Percentiles rank a stretch among this genome's conserved stretches.
Conservation (phyloP, 179 eudicot species). For the Monotropa hypopitys region DNA sequence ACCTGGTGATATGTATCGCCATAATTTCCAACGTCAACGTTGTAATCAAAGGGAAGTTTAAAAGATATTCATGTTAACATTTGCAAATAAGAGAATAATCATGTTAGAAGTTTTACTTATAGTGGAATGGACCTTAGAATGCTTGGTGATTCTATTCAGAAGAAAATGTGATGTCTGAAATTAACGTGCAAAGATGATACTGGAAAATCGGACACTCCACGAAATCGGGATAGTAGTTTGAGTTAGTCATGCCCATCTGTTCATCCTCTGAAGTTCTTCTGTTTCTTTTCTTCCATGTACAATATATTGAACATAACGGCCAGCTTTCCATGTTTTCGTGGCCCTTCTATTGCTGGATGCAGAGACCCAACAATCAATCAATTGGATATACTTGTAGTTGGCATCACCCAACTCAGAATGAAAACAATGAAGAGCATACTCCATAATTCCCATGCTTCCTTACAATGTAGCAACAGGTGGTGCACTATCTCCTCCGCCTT, state of each 20-base stretch:
- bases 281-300: not conserved
- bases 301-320: not conserved
- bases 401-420: not conserved
- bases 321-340: not conserved
- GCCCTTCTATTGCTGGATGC: not conserved
- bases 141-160: not conserved
- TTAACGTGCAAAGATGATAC: not conserved
- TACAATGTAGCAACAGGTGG: not conserved
- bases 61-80: too few species aligned
- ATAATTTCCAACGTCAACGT: too few species aligned
- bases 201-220: not conserved
- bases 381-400: not conserved
- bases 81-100: not conserved
- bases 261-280: not conserved
- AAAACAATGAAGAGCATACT: not conserved
- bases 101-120: not conserved
- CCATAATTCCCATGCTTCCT: not conserved
- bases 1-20: too few species aligned
- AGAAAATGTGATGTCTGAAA: not conserved
- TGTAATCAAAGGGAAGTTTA: too few species aligned
- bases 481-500: not conserved
- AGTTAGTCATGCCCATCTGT: not conserved
- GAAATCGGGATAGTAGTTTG: not conserved
- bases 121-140: not conserved
- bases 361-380: not conserved